Evolutionary conservation across 1,284 basidiomycete genomes (phyloP).

Genomic region (Rhodotorula sp.): DNA sequence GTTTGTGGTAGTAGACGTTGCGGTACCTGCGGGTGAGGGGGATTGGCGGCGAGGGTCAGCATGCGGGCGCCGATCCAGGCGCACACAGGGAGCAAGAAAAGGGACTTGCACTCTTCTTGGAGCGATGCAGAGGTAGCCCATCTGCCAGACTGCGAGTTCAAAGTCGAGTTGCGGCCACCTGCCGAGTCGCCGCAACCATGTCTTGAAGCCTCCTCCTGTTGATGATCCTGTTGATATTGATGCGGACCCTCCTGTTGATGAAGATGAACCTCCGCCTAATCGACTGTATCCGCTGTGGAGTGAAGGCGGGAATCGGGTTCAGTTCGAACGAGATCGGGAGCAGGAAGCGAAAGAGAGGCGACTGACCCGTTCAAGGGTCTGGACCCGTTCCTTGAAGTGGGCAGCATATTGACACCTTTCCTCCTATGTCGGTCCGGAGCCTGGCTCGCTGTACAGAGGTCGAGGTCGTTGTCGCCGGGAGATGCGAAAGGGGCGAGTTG

Average conservation of each 20-base stretch:
- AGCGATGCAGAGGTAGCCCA: conserved; percentile 85
- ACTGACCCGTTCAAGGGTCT: neutral
- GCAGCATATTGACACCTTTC: conserved; percentile 12
- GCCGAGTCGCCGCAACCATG: conserved; percentile 29
- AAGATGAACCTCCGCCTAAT: neutral
- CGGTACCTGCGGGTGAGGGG: conserved; percentile 57
- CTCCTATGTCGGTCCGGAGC: no score
- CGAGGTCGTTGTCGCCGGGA: no score
- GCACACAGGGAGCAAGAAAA: neutral
- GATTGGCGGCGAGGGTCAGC: neutral
- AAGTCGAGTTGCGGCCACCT: conserved; percentile 60
- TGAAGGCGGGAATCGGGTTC: no score
- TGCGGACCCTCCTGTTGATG: neutral
- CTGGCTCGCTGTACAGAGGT: no score
- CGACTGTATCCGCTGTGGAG: neutral
- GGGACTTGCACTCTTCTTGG: conserved; percentile 80
- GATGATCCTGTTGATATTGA: neutral
- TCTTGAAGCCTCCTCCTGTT: conserved; percentile 27
- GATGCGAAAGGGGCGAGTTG: no score
- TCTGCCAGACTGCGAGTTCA: conserved; percentile 88
- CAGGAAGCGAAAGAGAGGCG: neutral
- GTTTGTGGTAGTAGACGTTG: conserved; percentile 89
- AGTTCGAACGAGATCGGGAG: no score
- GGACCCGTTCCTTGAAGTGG: conserved; percentile 5
- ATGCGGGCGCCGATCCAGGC: neutral